Evolutionary conservation across 2,329 filamentous ascomycete species (phyloP).

Genomic region (Magnaporthiopsis incrustans): DNA sequence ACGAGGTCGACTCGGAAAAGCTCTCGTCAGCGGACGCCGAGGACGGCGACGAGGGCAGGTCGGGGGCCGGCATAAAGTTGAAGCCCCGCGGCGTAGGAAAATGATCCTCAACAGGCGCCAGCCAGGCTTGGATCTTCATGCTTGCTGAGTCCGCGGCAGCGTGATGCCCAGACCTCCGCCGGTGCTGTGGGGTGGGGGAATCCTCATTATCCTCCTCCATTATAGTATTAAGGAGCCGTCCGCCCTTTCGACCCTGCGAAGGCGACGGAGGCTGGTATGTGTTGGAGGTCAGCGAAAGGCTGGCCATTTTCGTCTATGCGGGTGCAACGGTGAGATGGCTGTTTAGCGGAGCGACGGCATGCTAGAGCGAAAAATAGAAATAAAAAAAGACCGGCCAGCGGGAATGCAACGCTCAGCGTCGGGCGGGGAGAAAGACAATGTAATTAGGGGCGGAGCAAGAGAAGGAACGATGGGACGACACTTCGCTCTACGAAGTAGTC

Average conservation of each 20-base stretch:
- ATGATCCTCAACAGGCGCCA: slow-evolving; percentile 53
- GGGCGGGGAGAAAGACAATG: slow-evolving; percentile 13
- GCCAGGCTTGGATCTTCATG: slow-evolving; percentile 49
- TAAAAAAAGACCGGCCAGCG: slow-evolving; percentile 9
- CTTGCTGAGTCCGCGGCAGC: slow-evolving; percentile 26
- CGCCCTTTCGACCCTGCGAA: slow-evolving; percentile 48
- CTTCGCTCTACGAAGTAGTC: slow-evolving; percentile 37
- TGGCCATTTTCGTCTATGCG: slow-evolving; percentile 13
- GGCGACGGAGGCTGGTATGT: slow-evolving; percentile 31
- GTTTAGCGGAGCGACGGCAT: slow-evolving; percentile 16
- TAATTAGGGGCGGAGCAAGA: slow-evolving; percentile 14
- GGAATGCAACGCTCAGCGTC: slow-evolving; percentile 25
- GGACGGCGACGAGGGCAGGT: slow-evolving; percentile 54
- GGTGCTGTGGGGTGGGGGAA: slow-evolving; percentile 18
- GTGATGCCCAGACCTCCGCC: slow-evolving; percentile 14
- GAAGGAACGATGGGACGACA: slow-evolving; percentile 32
- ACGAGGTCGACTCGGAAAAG: slow-evolving; percentile 36
- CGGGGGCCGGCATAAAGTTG: slow-evolving; percentile 55
- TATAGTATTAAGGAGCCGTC: slow-evolving; percentile 55
- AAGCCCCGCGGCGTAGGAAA: slow-evolving; percentile 66
- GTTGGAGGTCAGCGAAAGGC: slow-evolving; percentile 10
- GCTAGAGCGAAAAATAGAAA: slow-evolving; percentile 20
- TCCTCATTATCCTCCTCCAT: slow-evolving; percentile 47
- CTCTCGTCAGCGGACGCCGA: slow-evolving; percentile 35
- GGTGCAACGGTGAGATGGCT: slow-evolving; percentile 9